A percentile compares a stretch with the other conserved stretches of the same genome.
phyloP scores from a whole-genome alignment of 768 basidiomycete species.

The Thelephora aurantiotincta region DNA sequence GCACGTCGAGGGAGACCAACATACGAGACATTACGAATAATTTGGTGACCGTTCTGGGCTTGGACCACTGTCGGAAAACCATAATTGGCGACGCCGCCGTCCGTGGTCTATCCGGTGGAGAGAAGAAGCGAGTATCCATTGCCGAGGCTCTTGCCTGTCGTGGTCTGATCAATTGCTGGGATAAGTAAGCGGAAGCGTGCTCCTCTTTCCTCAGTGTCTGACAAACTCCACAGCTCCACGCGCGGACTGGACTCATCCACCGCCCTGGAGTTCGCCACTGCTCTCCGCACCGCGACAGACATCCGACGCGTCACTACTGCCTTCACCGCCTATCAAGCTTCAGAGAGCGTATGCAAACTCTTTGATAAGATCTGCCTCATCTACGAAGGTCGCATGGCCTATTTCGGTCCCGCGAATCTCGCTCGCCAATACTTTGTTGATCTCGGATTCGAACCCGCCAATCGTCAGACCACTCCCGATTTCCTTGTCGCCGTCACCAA shows the following conservation, averaged over 20 bases:
- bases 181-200: constrained; percentile 34
- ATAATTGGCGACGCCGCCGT: constrained; percentile 67
- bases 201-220: neutral
- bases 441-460: constrained; percentile 41
- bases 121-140: constrained; percentile 73
- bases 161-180: constrained; percentile 56
- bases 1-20: constrained; percentile 27
- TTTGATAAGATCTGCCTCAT: constrained; percentile 79
- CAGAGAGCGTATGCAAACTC: constrained; percentile 44
- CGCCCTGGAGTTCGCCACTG: constrained; percentile 43
- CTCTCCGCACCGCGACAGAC: constrained; percentile 43
- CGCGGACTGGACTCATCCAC: constrained; percentile 40
- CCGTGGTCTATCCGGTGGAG: constrained; percentile 60
- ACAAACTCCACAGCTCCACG: constrained; percentile 23
- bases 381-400: constrained; percentile 59
- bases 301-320: constrained; percentile 36
- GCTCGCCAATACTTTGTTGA: constrained; percentile 63
- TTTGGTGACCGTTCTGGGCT: constrained; percentile 56
- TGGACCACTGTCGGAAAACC: constrained; percentile 58
- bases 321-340: constrained; percentile 75
- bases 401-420: constrained; percentile 51
- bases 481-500: constrained; percentile 50
- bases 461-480: constrained; percentile 46
- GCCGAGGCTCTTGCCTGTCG: constrained; percentile 53
- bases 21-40: constrained; percentile 33